Conservation (phyloP, 768 basidiomycete species). For the Rhodotorula diobovata region DNA sequence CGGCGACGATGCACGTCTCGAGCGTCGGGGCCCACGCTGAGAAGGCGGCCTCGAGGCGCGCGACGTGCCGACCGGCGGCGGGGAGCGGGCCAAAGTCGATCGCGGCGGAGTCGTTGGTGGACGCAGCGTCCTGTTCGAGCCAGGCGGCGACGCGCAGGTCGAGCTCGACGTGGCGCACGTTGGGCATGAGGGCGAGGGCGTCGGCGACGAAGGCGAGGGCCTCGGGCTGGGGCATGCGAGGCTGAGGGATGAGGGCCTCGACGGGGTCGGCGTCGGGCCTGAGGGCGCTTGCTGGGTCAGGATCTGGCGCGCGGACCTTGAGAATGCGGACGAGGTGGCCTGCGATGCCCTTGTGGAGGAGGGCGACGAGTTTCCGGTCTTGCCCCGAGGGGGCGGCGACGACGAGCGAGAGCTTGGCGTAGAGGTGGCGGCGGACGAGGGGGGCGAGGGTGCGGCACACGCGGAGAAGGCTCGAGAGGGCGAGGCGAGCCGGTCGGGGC, state of each 20-base stretch:
- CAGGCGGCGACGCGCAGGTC: conserved; percentile 6
- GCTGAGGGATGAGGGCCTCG: background rate
- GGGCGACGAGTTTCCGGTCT: background rate
- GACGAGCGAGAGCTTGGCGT: conserved; percentile 4
- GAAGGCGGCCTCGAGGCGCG: background rate
- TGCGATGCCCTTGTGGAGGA: background rate
- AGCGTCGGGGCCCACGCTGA: background rate
- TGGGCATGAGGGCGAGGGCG: background rate
- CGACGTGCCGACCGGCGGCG: background rate
- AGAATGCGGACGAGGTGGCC: background rate
- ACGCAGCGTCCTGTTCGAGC: background rate
- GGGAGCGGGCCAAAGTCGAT: background rate
- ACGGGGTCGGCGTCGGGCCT: conserved; percentile 4
- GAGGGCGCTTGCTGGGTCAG: background rate
- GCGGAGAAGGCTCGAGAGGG: background rate
- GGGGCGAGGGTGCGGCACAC: conserved; percentile 8
- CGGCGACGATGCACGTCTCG: background rate
- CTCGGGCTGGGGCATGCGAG: background rate
- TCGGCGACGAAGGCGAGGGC: background rate
- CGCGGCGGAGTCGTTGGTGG: too few relatives aligned
- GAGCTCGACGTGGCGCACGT: conserved; percentile 8
- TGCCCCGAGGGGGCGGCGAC: background rate
- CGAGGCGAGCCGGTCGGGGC: background rate
- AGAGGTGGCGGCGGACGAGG: conserved; percentile 17
- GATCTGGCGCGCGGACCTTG: conserved; percentile 6